Conservation (phyloP, 2,329 filamentous ascomycete species). For the Aspergillus sp. region DNA sequence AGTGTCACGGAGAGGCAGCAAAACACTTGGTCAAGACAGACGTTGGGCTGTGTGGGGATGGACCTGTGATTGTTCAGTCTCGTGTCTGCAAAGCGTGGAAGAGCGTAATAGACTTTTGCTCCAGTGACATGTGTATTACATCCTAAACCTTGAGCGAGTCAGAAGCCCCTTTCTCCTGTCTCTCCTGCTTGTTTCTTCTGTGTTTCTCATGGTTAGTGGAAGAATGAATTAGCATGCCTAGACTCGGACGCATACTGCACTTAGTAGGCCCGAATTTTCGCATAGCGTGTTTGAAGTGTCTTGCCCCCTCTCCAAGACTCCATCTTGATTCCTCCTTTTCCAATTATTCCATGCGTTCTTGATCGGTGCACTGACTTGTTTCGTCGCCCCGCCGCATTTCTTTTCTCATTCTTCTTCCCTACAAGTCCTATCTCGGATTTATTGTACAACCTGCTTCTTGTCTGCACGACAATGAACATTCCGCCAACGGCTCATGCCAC, state of each 20-base stretch:
- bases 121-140: constrained; percentile 5
- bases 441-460: constrained; percentile 8
- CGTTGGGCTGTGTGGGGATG: too few relatives aligned
- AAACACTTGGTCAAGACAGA: too few relatives aligned
- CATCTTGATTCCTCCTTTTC: constrained; percentile 3
- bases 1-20: too few relatives aligned
- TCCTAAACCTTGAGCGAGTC: background rate
- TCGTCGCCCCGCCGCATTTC: constrained; percentile 4
- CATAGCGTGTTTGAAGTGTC: constrained; percentile 4
- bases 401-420: constrained; percentile 12
- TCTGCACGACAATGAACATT: constrained; percentile 15
- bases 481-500: background rate
- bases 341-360: background rate
- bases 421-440: constrained; percentile 10
- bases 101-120: too few relatives aligned
- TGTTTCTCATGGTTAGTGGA: constrained; percentile 1
- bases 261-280: background rate
- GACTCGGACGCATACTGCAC: background rate
- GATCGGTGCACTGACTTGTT: constrained; percentile 2
- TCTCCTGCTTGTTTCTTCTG: too few relatives aligned
- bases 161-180: background rate
- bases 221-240: background rate
- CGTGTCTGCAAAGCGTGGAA: too few relatives aligned
- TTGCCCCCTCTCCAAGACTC: background rate
- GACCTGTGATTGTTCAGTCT: too few relatives aligned